Evolutionary conservation across 225 moss, liverwort and hornwort species (phyloP), one percentile per base, ranked within the genome.

Genomic region (Bryum argenteum): DNA sequence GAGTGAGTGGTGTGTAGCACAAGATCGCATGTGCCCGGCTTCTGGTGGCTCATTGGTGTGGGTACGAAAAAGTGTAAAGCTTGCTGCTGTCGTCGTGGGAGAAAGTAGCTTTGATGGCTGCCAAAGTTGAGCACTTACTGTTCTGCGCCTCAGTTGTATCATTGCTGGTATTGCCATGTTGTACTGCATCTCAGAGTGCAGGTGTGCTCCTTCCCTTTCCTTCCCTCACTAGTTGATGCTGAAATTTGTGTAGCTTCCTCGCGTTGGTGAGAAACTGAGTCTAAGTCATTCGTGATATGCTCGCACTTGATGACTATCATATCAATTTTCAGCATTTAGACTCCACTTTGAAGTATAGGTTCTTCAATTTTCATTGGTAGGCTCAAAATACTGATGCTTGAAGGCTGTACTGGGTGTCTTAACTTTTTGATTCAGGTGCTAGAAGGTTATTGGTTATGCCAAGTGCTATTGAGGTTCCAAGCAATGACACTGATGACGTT

Each of bases 91-190:
- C 51, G 61, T 21, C 24, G 24, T 11, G 24, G n/a, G 21, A 63
- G 68, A 51, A 51, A 5, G 39, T 42, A 54, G 66, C 38, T 38
- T 8, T 22, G 23, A 74, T 71, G 74, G 63, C 54, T 23, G 33
- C 12, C 40, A 71, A 47, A 64, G 56, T 68, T 37, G 67, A 24
- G 47, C 70, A 58, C 66, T 40, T 71, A 48, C 15, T 84, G 45
- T 42, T 84, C 21, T 81, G 78, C 54, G 8, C 69, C 44, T 84
- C 78, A 48, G 33, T 84, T 61, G 75, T 55, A 41, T 18, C 69
- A 47, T 65, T 72, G 60, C 58, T 78, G 64, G 47, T 64, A 22
- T 52, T 55, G 48, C 63, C 68, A 8, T 66, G 50, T 43, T 81
- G 71, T 43, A 41, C 24, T 53, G 54, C 80, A 71, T 71, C 71